These are phyloP conservation scores for Termitomyces sp. DNA, from an alignment of 768 basidiomycete species.

Conservation along the genomic window DNA sequence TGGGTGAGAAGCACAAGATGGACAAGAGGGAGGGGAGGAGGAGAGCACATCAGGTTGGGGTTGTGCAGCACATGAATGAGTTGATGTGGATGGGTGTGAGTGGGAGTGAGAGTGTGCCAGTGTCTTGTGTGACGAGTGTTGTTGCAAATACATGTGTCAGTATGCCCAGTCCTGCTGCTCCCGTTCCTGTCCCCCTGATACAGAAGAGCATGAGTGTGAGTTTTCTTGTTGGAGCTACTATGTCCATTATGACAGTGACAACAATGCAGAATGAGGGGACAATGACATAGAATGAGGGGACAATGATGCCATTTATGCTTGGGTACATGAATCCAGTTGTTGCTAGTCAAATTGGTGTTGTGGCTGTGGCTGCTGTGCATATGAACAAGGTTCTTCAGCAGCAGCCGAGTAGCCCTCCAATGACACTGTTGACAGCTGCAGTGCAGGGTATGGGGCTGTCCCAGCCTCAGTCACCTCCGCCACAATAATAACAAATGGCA, in stretches of 20 bases:
- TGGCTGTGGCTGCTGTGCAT: neutral
- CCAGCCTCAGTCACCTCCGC: neutral
- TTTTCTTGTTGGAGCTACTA: neutral
- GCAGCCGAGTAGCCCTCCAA: conserved; percentile 6
- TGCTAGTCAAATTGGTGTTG: neutral
- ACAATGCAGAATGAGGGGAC: neutral
- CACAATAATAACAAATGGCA: conserved; percentile 8
- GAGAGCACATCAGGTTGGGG: neutral
- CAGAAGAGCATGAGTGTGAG: conserved; percentile 6
- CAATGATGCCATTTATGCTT: conserved; percentile 12
- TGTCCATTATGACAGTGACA: too few relatives aligned
- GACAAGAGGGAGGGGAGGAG: conserved; percentile 14
- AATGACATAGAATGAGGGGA: neutral
- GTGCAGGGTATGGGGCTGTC: conserved; percentile 19
- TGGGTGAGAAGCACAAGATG: conserved; percentile 1
- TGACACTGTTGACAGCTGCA: conserved; percentile 19
- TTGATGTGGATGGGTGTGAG: neutral
- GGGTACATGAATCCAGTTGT: conserved; percentile 11
- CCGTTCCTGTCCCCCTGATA: neutral
- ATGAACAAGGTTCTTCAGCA: neutral
- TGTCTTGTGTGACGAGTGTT: conserved; percentile 27
- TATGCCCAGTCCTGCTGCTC: conserved; percentile 20
- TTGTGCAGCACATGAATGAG: neutral
- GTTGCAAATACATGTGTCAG: conserved; percentile 21
- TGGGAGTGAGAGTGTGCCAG: conserved; percentile 27